Evolutionary conservation across 345 rosid species (phyloP).

Genomic region (Excoecaria cochinchinensis): DNA sequence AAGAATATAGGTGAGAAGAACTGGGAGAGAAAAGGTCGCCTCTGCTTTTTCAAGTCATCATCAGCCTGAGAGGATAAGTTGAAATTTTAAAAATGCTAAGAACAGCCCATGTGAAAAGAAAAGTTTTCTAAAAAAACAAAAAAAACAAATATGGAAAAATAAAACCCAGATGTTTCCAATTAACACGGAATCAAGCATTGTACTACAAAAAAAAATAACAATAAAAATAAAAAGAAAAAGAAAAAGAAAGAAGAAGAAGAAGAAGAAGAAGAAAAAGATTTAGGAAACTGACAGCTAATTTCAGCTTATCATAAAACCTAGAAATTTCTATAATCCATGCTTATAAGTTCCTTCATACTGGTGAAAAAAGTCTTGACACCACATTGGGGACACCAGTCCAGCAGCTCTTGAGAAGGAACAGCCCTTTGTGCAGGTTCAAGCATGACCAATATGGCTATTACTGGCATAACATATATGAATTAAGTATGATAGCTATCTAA

Average conservation of each 20-base stretch:
- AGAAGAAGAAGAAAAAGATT: neutral
- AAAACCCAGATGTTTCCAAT: neutral
- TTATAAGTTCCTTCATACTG: neutral
- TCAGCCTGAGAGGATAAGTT: conserved; percentile 45
- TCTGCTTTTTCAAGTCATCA: conserved; percentile 69
- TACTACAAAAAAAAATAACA: neutral
- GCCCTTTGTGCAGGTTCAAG: neutral
- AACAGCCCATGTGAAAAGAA: neutral
- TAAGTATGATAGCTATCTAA: neutral
- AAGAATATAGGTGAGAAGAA: conserved; percentile 86
- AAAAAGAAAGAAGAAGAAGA: neutral
- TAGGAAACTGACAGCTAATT: neutral
- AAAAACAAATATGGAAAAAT: neutral
- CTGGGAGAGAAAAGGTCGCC: conserved; percentile 60
- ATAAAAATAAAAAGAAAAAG: no score
- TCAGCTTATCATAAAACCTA: neutral
- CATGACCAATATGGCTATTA: neutral
- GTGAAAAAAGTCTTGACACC: neutral
- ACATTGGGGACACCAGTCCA: neutral
- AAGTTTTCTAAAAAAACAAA: neutral
- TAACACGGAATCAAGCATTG: neutral
- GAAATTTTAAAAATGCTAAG: neutral
- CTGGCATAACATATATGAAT: neutral
- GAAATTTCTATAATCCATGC: neutral
- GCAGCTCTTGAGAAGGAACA: neutral